phyloP scores from a whole-genome alignment of 1,284 basidiomycete genomes.

The Amylostereum areolatum region DNA sequence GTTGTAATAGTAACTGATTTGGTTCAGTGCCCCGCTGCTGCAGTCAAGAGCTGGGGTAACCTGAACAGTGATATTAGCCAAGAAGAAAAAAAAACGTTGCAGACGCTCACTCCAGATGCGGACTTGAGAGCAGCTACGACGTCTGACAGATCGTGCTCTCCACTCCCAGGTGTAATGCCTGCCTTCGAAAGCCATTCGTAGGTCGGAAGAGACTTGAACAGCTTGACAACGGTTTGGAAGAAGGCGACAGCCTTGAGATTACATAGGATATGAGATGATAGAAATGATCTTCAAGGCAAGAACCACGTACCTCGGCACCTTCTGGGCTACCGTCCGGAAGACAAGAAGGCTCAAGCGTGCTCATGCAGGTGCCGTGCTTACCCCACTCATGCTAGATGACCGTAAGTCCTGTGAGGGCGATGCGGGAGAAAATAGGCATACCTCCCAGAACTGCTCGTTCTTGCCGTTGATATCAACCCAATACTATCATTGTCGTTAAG shows the following conservation, averaged over 20 bases:
- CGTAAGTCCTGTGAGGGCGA: not conserved
- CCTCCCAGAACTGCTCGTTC: slow-evolving; percentile 68
- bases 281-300: slow-evolving; percentile 3
- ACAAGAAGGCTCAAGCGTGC: slow-evolving; percentile 57
- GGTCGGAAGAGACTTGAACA: slow-evolving; percentile 69
- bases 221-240: slow-evolving; percentile 57
- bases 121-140: slow-evolving; percentile 45
- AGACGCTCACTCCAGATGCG: slow-evolving; percentile 34
- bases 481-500: slow-evolving; percentile 27
- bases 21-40: slow-evolving; percentile 36
- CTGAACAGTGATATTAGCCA: slow-evolving; percentile 7
- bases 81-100: slow-evolving; percentile 3
- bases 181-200: slow-evolving; percentile 64
- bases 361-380: slow-evolving; percentile 69
- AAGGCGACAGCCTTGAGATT: slow-evolving; percentile 58
- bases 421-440: slow-evolving; percentile 20
- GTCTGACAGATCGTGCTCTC: slow-evolving; percentile 46
- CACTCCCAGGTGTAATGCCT: slow-evolving; percentile 63
- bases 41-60: slow-evolving; percentile 58
- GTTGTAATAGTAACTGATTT: slow-evolving; percentile 65
- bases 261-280: slow-evolving; percentile 1
- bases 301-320: slow-evolving; percentile 48
- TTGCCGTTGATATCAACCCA: slow-evolving; percentile 62
- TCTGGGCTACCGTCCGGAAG: slow-evolving; percentile 48
- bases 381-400: slow-evolving; percentile 55